Percentiles rank a stretch among this genome's conserved stretches.
These are phyloP conservation scores for Nakazawaea anatomiae DNA, from an alignment of 805 yeast species.

Conservation along the genomic window DNA sequence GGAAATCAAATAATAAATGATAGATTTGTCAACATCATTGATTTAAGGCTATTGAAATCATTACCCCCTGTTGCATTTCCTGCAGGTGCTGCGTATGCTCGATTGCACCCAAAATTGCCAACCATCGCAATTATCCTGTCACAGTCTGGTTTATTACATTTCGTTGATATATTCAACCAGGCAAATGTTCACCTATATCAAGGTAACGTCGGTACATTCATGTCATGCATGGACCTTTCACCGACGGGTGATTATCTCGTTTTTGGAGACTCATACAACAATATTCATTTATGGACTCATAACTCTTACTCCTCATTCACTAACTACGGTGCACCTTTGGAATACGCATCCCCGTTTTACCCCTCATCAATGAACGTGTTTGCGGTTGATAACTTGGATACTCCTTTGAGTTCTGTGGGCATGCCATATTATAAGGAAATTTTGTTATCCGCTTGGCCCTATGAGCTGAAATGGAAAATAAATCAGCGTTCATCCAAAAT, in stretches of 20 bases:
- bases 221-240: slow-evolving; percentile 49
- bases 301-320: slow-evolving; percentile 33
- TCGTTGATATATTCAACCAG: slow-evolving; percentile 81
- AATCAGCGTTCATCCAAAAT: slow-evolving; percentile 52
- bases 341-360: slow-evolving; percentile 45
- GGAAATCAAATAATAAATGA: slow-evolving; percentile 57
- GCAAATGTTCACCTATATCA: slow-evolving; percentile 59
- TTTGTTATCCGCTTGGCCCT: slow-evolving; percentile 77
- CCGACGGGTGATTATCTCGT: slow-evolving; percentile 74
- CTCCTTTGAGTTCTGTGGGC: slow-evolving; percentile 70
- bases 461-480: slow-evolving; percentile 50
- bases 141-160: slow-evolving; percentile 74
- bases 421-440: slow-evolving; percentile 80
- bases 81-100: slow-evolving; percentile 80
- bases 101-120: slow-evolving; percentile 82
- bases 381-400: slow-evolving; percentile 34
- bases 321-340: slow-evolving; percentile 39
- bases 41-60: slow-evolving; percentile 64
- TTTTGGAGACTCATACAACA: slow-evolving; percentile 58
- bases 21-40: slow-evolving; percentile 79
- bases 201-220: slow-evolving; percentile 44
- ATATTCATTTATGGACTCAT: slow-evolving; percentile 65
- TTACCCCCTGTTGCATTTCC: slow-evolving; percentile 82
- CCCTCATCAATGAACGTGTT: slow-evolving; percentile 19
- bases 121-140: slow-evolving; percentile 73